These are phyloP conservation scores for Lecanoromycetidae sp. DNA, from an alignment of 2,329 filamentous ascomycete species.

Conservation along the genomic window DNA sequence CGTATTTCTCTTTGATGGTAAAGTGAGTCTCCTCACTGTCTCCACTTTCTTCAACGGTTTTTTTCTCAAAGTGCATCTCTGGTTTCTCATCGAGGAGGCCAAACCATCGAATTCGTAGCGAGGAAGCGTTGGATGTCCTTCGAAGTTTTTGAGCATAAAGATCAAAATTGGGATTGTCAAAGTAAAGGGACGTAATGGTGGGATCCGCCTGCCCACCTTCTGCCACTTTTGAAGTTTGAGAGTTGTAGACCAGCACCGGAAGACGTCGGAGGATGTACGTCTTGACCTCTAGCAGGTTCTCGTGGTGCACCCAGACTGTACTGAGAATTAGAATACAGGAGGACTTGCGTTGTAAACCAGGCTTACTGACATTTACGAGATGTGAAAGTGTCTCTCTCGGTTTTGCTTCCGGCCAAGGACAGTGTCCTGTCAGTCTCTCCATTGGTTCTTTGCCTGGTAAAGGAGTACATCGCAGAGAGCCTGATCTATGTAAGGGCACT, in stretches of 20 bases:
- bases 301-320: slow-evolving; percentile 81
- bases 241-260: slow-evolving; percentile 85
- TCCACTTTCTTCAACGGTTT: slow-evolving; percentile 65
- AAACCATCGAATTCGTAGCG: slow-evolving; percentile 81
- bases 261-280: slow-evolving; percentile 84
- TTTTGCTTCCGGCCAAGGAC: slow-evolving; percentile 32
- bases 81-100: slow-evolving; percentile 68
- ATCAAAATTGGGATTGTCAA: slow-evolving; percentile 76
- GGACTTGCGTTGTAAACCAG: neutral
- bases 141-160: slow-evolving; percentile 80
- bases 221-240: slow-evolving; percentile 68
- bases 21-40: slow-evolving; percentile 69
- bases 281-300: slow-evolving; percentile 94
- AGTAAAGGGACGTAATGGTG: slow-evolving; percentile 89
- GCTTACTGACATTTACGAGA: slow-evolving; percentile 68
- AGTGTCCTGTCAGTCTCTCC: slow-evolving; percentile 35
- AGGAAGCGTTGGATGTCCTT: slow-evolving; percentile 61
- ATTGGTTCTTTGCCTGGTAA: slow-evolving; percentile 73
- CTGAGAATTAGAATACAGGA: neutral
- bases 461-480: slow-evolving; percentile 90
- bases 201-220: slow-evolving; percentile 70
- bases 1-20: slow-evolving; percentile 84
- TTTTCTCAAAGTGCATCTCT: slow-evolving; percentile 79
- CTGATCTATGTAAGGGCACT: slow-evolving; percentile 25
- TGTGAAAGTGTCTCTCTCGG: slow-evolving; percentile 54